Conservation (phyloP, 257 asterid genomes). For the Nicotiana tabacum region DNA sequence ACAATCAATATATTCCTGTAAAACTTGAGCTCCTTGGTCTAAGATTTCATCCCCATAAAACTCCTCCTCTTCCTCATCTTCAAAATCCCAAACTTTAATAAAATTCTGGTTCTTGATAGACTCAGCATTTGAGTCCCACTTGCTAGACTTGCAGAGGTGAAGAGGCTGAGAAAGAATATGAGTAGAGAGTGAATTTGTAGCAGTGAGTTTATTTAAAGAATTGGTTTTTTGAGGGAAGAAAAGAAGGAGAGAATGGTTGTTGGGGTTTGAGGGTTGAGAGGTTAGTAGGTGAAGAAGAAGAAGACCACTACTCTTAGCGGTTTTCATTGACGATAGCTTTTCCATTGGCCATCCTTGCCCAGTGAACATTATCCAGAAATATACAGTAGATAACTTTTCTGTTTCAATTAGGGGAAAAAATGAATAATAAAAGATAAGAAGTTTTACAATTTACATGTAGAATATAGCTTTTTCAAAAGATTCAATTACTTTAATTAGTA, state of each 20-base stretch:
- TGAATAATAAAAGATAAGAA: too few relatives aligned
- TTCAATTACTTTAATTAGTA: background rate
- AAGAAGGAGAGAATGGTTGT: conserved; percentile 1
- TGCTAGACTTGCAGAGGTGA: conserved; percentile 34
- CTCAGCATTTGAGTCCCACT: conserved; percentile 69
- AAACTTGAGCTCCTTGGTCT: conserved; percentile 45
- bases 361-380: background rate
- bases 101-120: conserved; percentile 26
- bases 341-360: background rate
- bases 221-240: background rate
- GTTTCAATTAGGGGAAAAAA: background rate
- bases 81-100: background rate
- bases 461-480: background rate
- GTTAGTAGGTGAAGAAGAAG: conserved; percentile 17
- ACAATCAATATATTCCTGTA: conserved; percentile 65
- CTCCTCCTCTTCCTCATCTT: conserved; percentile 21
- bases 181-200: conserved; percentile 3
- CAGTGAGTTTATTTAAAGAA: background rate
- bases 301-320: conserved; percentile 16
- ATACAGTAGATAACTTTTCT: background rate
- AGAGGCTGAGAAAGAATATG: conserved; percentile 20
- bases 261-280: background rate
- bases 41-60: conserved; percentile 20
- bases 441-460: too few relatives aligned
- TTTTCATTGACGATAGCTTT: background rate